phyloP scores from a whole-genome alignment of 2,329 filamentous ascomycete genomes.

The Penicillium sp. region DNA sequence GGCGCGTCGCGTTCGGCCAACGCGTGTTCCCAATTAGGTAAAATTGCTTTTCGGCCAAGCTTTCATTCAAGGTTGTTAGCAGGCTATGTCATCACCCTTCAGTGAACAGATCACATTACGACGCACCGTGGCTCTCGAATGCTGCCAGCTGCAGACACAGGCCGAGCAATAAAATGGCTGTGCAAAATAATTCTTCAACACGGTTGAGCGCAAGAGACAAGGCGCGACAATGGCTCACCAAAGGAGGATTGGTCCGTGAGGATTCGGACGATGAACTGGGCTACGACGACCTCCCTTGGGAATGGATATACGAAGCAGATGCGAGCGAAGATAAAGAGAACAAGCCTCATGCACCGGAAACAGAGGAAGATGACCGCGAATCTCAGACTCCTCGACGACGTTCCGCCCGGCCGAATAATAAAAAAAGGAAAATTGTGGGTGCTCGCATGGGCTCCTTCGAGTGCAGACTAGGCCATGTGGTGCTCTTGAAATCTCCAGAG shows the following conservation, averaged over 20 bases:
- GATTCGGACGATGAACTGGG: constrained; percentile 87
- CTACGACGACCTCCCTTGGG: constrained; percentile 68
- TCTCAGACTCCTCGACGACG: constrained; percentile 25
- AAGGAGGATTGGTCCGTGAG: constrained; percentile 63
- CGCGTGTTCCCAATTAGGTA: constrained; percentile 7
- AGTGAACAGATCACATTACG: neutral
- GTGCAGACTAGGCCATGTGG: constrained; percentile 75
- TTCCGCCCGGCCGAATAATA: constrained; percentile 25
- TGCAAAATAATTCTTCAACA: neutral
- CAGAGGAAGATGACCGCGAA: constrained; percentile 18
- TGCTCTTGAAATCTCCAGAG: constrained; percentile 83
- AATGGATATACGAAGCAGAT: constrained; percentile 65
- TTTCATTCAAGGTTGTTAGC: neutral
- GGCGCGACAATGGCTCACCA: constrained; percentile 50
- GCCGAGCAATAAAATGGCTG: constrained; percentile 2
- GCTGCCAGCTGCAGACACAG: neutral
- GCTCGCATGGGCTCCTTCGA: constrained; percentile 78
- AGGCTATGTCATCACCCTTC: neutral
- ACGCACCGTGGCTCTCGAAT: neutral
- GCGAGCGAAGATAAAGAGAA: constrained; percentile 20
- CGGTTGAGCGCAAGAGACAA: constrained; percentile 20
- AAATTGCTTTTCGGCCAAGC: constrained; percentile 6
- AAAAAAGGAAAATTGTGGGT: constrained; percentile 61
- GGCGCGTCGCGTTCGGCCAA: constrained; percentile 4
- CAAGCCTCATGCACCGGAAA: constrained; percentile 17